phyloP scores from a whole-genome alignment of 1,284 basidiomycete species.

The Chondrostereum purpureum region DNA sequence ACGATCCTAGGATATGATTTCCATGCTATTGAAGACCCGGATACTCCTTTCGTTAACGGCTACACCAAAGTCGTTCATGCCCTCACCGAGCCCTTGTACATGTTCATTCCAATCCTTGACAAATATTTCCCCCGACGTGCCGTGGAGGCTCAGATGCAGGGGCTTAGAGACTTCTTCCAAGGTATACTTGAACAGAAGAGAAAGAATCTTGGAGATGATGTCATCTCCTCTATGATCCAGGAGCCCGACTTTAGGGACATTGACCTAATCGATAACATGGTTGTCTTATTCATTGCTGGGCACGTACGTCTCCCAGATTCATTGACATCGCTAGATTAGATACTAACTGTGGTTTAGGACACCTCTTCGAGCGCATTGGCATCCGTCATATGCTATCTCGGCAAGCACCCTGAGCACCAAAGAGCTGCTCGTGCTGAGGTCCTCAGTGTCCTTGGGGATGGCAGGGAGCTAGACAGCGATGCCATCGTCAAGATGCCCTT shows the following conservation, averaged over 20 bases:
- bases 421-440: conserved; percentile 22
- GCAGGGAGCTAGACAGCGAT: conserved; percentile 19
- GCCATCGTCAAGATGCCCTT: conserved; percentile 20
- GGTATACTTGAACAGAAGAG: conserved; percentile 15
- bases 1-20: conserved; percentile 30
- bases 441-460: conserved; percentile 13
- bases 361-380: conserved; percentile 27
- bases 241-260: conserved; percentile 21
- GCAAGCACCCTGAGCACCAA: conserved; percentile 23
- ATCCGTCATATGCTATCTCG: conserved; percentile 24
- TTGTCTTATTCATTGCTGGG: conserved; percentile 28
- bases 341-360: too few species aligned
- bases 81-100: conserved; percentile 23
- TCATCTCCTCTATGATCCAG: conserved; percentile 27
- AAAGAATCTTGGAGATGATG: conserved; percentile 24
- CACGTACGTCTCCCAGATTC: conserved; percentile 21
- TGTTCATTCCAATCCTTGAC: conserved; percentile 26
- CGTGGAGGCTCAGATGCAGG: conserved; percentile 20
- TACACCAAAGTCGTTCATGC: conserved; percentile 26
- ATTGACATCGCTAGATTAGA: too few species aligned
- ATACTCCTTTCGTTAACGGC: conserved; percentile 23
- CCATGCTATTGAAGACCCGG: conserved; percentile 23
- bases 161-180: conserved; percentile 18
- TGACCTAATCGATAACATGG: conserved; percentile 26
- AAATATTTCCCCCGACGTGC: conserved; percentile 19